These are phyloP conservation scores for Senna tora DNA, from an alignment of 306 rosid species.

Conservation along the genomic window DNA sequence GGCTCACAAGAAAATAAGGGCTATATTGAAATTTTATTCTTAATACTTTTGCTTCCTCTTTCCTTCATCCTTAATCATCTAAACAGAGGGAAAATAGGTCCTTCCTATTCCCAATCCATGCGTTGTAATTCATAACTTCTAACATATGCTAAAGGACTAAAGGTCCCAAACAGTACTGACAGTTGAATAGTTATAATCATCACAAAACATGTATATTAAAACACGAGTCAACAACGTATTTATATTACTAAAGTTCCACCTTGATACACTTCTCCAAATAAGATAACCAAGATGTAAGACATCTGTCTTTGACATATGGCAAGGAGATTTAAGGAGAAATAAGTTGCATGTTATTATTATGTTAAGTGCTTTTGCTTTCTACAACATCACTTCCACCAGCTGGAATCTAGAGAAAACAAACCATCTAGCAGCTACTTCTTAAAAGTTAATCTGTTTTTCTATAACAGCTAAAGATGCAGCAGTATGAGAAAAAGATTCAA, in stretches of 20 bases:
- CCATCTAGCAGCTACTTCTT: background rate
- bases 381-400: background rate
- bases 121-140: background rate
- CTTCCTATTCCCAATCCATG: background rate
- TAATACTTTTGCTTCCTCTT: background rate
- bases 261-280: background rate
- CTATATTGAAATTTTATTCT: background rate
- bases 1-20: background rate
- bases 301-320: background rate
- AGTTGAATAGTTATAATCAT: background rate
- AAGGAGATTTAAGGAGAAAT: background rate
- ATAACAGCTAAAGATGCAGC: conserved; percentile 11
- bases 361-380: background rate
- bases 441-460: background rate
- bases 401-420: conserved; percentile 10
- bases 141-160: background rate
- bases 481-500: background rate
- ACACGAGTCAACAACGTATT: background rate
- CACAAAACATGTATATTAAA: background rate
- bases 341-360: background rate
- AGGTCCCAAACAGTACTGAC: background rate
- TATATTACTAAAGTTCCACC: background rate
- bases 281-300: background rate
- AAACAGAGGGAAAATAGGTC: background rate
- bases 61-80: background rate